Evolutionary conservation across 805 yeast genomes (phyloP).

Genomic region (Spencermartinsiella europaea): DNA sequence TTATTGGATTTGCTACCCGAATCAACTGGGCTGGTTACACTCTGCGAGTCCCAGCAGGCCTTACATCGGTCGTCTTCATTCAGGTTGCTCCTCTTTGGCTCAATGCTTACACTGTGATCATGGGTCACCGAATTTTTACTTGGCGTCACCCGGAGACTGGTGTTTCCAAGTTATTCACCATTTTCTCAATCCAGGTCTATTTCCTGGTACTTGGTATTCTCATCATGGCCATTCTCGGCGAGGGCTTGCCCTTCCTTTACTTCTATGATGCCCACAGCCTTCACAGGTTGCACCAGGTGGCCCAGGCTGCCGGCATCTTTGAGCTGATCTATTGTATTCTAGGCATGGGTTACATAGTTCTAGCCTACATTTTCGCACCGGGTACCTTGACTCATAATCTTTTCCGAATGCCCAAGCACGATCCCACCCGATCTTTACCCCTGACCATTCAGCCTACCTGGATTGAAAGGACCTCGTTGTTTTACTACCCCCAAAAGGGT

Average conservation of each 20-base stretch:
- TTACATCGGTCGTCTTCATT: slow-evolving; percentile 51
- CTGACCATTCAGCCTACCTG: slow-evolving; percentile 60
- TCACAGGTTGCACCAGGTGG: slow-evolving; percentile 49
- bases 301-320: slow-evolving; percentile 46
- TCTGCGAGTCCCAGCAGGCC: slow-evolving; percentile 43
- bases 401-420: slow-evolving; percentile 13
- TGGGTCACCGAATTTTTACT: slow-evolving; percentile 69
- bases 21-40: slow-evolving; percentile 55
- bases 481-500: slow-evolving; percentile 51
- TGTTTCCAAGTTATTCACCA: slow-evolving; percentile 44
- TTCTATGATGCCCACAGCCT: slow-evolving; percentile 43
- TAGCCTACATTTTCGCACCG: slow-evolving; percentile 53
- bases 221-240: slow-evolving; percentile 64
- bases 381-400: slow-evolving; percentile 43
- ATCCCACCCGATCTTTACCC: slow-evolving; percentile 23
- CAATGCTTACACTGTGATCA: slow-evolving; percentile 53
- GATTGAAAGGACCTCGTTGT: slow-evolving; percentile 55
- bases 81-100: slow-evolving; percentile 55
- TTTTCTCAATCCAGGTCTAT: slow-evolving; percentile 46
- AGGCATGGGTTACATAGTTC: slow-evolving; percentile 44
- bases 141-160: slow-evolving; percentile 77
- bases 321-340: slow-evolving; percentile 48
- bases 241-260: slow-evolving; percentile 55
- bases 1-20: slow-evolving; percentile 56
- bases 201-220: slow-evolving; percentile 51